Evolutionary conservation across 2,329 filamentous ascomycete genomes (phyloP), one percentile per base, ranked within the genome.

Genomic region (Ceratocystis lukuohia): DNA sequence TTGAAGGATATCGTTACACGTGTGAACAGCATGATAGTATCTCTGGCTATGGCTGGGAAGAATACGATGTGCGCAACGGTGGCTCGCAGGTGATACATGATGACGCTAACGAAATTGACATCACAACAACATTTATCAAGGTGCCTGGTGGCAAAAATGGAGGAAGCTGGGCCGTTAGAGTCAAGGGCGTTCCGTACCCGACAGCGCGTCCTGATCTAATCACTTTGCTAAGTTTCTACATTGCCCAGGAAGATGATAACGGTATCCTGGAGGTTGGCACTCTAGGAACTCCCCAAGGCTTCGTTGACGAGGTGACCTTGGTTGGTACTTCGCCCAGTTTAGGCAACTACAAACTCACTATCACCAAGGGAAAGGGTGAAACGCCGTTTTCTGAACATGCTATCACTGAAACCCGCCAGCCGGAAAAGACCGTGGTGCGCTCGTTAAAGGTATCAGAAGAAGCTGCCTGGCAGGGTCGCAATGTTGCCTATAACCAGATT

Each of bases 11-110:
- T 25, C 86, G 94, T 70, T 91, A 96, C 75, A 96, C 94, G 0
- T 99, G 94, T 77, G 94, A 97, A 75, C 94, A 99, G 75, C 84
- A 94, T 74, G 91, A 95, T 74, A 88, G 88, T 70, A 96, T 99
- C 82, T 88, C 85, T 61, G 93, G 93, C 66, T 99, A 99, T 75
- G 94, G 94, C 69, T 99, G 94, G 94, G 92, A 97, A 72, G 90
- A 96, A 74, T 99, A 95, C 75, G 94, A 99, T 76, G 87, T 91
- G 25, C 83, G 94, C 67, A 88, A 82, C 66, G 94, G 94, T 69
- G 94, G 94, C 66, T 81, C 89, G 25, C 91, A 99, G 76, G 89
- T 88, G 0, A 93, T 99, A 68, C 91, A 95, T 73, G 94, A 99
- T 75, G 86, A 87, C 65, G 88, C 84, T 62, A 99, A 99, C 76